Evolutionary conservation across 768 basidiomycete genomes (phyloP), one percentile per base, ranked within the genome.

Genomic region (Suillus subaureus): DNA sequence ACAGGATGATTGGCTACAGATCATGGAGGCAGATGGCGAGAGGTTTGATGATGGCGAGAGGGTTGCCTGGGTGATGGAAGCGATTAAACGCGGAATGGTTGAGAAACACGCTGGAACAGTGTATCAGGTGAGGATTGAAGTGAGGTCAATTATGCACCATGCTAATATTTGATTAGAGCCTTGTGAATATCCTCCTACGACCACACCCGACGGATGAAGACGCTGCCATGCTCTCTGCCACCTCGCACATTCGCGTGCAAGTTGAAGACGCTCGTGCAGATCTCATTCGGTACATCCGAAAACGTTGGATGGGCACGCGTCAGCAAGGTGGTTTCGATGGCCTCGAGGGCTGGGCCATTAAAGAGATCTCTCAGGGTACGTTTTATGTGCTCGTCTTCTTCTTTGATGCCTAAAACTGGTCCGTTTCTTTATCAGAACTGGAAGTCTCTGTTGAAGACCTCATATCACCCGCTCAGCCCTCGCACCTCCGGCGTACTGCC

Each of bases 301-400:
- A 88, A 65, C 85, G 91, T 5, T 97, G 94, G 94, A 72, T 90
- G 54, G 83, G 80, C 15, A 85, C 95, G 35, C 83, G 90, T 15
- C 87, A 90, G 58, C 87, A 88, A 61, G 86, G 87, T n/a, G 93
- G 92, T 0, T 97, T 98, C 70, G 89, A 91, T 61, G 73, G 78
- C 5, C 81, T 99, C n/a, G 94, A 97, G 58, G 84, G 83, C 5
- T 97, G 94, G 94, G 88, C 91, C 0, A 74, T 96, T 62, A 90
- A 94, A 74, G 97, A 98, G 72, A 94, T 99, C 47, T 75, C 77
- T 4, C 77, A 75, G 68, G 77, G 77, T 77, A 42, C 16, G 69
- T 28, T 51, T n/a, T 31, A 39, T 37, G 55, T 61, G 16, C 58
- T 23, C 31, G 6, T 15, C 45, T 60, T 37, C 2, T 42, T 54